phyloP scores from a whole-genome alignment of 2,329 filamentous ascomycete species.

The Diaporthe helianthi region DNA sequence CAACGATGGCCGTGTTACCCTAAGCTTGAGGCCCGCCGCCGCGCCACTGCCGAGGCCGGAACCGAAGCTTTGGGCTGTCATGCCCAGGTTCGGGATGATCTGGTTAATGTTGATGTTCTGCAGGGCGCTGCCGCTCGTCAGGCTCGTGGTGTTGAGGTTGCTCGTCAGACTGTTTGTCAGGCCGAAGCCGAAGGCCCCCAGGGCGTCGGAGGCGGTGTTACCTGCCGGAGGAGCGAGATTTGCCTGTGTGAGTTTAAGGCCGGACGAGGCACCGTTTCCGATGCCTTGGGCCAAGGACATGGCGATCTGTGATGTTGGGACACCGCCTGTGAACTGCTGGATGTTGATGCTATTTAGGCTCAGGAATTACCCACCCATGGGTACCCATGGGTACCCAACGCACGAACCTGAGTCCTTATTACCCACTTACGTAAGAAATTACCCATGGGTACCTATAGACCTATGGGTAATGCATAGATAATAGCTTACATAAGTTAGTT shows the following conservation, averaged over 20 bases:
- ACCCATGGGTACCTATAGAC: too few species aligned
- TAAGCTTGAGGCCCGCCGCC: slow-evolving; percentile 33
- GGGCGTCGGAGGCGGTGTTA: slow-evolving; percentile 14
- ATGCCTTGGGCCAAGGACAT: slow-evolving; percentile 30
- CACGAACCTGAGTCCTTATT: too few species aligned
- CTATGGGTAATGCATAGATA: too few species aligned
- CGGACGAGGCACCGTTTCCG: slow-evolving; percentile 35
- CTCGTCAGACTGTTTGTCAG: slow-evolving; percentile 37
- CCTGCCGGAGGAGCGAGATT: slow-evolving; percentile 8
- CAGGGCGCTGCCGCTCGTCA: slow-evolving; percentile 30
- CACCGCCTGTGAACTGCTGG: not conserved
- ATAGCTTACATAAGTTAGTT: too few species aligned
- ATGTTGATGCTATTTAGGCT: not conserved
- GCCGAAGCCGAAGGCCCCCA: slow-evolving; percentile 35
- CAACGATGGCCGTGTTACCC: not conserved
- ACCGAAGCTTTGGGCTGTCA: slow-evolving; percentile 37
- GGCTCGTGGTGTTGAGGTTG: slow-evolving; percentile 34
- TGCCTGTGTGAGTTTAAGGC: slow-evolving; percentile 32
- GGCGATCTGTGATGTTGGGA: slow-evolving; percentile 6
- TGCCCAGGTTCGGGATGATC: slow-evolving; percentile 41
- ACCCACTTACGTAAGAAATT: too few species aligned
- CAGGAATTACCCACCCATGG: too few species aligned
- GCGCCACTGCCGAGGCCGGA: slow-evolving; percentile 36
- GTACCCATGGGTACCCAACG: too few species aligned
- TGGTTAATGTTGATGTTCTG: slow-evolving; percentile 40